These are phyloP conservation scores for Trichosanthes cucumerina DNA, from an alignment of 306 rosid species.

Conservation along the genomic window DNA sequence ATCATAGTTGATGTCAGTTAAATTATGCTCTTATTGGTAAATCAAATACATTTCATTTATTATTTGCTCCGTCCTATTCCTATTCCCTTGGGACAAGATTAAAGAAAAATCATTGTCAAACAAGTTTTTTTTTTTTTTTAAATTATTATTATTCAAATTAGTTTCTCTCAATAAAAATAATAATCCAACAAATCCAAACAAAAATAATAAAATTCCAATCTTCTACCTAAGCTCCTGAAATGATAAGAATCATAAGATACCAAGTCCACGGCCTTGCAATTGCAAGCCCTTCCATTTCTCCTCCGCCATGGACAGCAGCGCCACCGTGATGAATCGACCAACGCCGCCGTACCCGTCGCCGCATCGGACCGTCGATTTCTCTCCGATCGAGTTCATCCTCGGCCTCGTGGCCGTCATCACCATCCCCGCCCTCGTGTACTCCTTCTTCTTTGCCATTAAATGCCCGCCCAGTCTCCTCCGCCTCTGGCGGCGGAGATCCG, in stretches of 20 bases:
- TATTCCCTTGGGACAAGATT: not conserved
- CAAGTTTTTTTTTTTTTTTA: no score
- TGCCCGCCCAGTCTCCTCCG: slow-evolving; percentile 36
- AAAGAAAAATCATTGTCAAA: not conserved
- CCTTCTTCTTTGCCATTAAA: slow-evolving; percentile 55
- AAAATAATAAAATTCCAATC: not conserved
- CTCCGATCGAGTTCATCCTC: slow-evolving; percentile 72
- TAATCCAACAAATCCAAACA: not conserved
- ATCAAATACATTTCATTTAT: no score
- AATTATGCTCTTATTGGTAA: no score
- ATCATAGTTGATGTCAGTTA: no score
- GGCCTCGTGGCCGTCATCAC: slow-evolving; percentile 59
- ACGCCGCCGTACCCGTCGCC: slow-evolving; percentile 30
- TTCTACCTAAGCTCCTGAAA: not conserved
- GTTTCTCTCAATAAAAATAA: not conserved
- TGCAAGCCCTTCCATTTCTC: not conserved
- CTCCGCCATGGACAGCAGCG: slow-evolving; percentile 35
- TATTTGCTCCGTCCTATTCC: not conserved
- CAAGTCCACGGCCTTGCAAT: not conserved
- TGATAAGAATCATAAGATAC: not conserved
- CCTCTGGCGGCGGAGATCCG: slow-evolving; percentile 12
- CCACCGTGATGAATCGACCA: slow-evolving; percentile 20
- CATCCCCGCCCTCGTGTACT: slow-evolving; percentile 60
- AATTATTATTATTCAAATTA: not conserved
- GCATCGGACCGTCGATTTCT: slow-evolving; percentile 46